Evolutionary conservation across 2,329 filamentous ascomycete genomes (phyloP), one percentile per base, ranked within the genome.

Genomic region (Pyrenophora tritici-repentis): DNA sequence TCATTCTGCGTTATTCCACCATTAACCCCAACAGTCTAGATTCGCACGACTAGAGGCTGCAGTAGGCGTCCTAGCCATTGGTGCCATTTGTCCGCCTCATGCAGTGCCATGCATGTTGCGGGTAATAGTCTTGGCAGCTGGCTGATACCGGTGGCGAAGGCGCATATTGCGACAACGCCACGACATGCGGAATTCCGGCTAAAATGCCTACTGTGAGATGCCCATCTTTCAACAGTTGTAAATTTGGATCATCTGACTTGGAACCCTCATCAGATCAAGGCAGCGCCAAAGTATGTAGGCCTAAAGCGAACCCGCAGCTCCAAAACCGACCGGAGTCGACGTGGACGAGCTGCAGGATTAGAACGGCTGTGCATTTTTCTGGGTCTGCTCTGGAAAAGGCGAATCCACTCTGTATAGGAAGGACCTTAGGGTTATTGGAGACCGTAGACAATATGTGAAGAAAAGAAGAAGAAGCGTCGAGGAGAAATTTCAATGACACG

Each of bases 251-350:
- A 34, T 13, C 38, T 38, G 35, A 7, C 22, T 40, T 20, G 9
- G 3, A 20, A 26, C 4, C 10, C 29, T 17, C 36, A 26, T 29
- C 7, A 20, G 13, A 14, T 17, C 43, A 34, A 26, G 33, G 13
- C 43, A 36, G 42, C 18, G 18, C 12, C 29, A 29, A 40, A 7
- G 40, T 45, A 69, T 73, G 69, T 73, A 60, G 67, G 70, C 71
- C 67, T 71, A 72, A 73, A 73, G 71, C 71, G 71, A 73, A 73
- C 65, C 71, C 66, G 60, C 58, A 67, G 64, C 64, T 65, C 70
- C 67, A 56, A 72, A 61, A 68, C 58, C 62, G 59, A 66, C 68
- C 56, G 41, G 59, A 62, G 66, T 66, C 68, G 63, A 66, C 68
- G 68, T 55, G 61, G 53, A 45, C 59, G 61, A 72, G 58, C 65